phyloP scores from a whole-genome alignment of 2,329 filamentous ascomycete species.

The Claviceps arundinis region DNA sequence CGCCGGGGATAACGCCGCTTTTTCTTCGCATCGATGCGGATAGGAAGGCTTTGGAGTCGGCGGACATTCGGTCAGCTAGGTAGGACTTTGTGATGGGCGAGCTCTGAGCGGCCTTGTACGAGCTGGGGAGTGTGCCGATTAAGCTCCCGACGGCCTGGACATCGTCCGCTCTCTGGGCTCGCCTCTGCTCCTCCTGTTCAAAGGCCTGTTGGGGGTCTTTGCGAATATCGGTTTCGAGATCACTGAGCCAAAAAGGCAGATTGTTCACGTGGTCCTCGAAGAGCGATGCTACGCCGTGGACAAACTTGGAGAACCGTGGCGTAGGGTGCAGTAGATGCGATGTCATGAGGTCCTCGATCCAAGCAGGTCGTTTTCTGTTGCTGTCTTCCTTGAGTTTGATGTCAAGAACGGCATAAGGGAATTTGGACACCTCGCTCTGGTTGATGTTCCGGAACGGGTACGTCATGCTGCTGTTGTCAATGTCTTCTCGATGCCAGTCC shows the following conservation, averaged over 20 bases:
- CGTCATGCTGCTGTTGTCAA: conserved; percentile 69
- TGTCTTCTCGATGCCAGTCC: conserved; percentile 84
- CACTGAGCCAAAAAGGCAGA: conserved; percentile 89
- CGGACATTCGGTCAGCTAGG: conserved; percentile 40
- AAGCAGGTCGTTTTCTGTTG: conserved; percentile 58
- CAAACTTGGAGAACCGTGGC: conserved; percentile 90
- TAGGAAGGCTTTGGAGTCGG: conserved; percentile 25
- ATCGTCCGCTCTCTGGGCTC: conserved; percentile 69
- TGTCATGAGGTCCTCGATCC: conserved; percentile 83
- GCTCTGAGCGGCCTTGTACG: conserved; percentile 46
- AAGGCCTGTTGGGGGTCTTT: conserved; percentile 85
- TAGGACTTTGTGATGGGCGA: conserved; percentile 58
- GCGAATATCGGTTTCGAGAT: conserved; percentile 85
- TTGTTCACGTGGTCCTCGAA: conserved; percentile 96
- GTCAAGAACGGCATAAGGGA: conserved; percentile 83
- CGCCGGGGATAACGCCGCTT: conserved; percentile 15
- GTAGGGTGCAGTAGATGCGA: conserved; percentile 86
- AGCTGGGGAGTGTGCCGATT: conserved; percentile 44
- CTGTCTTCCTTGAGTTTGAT: conserved; percentile 69
- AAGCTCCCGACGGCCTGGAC: conserved; percentile 84
- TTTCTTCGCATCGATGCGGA: conserved; percentile 14
- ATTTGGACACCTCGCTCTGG: conserved; percentile 80
- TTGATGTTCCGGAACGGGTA: conserved; percentile 82
- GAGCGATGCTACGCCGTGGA: conserved; percentile 79
- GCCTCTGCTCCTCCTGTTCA: conserved; percentile 77